phyloP scores from a whole-genome alignment of 2,329 filamentous ascomycete species.

The Aureobasidium sp. region DNA sequence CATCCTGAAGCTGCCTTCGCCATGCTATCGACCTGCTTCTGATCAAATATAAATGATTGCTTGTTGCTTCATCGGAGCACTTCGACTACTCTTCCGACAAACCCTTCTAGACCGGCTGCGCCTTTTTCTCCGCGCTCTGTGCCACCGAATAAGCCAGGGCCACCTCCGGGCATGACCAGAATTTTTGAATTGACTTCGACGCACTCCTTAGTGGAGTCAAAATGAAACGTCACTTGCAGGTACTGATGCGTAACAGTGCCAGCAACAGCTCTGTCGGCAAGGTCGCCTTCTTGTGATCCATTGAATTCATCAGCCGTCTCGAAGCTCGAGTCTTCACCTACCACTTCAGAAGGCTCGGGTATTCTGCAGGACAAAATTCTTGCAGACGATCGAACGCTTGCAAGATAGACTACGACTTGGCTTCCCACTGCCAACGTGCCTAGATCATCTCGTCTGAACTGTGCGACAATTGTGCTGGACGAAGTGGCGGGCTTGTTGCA shows the following conservation, averaged over 20 bases:
- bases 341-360: conserved; percentile 20
- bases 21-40: neutral
- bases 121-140: conserved; percentile 42
- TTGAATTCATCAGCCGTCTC: conserved; percentile 32
- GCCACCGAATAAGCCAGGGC: conserved; percentile 48
- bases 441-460: conserved; percentile 57
- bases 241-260: conserved; percentile 19
- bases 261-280: conserved; percentile 18
- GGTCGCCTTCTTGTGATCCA: conserved; percentile 12
- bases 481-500: conserved; percentile 50
- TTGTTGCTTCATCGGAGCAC: conserved; percentile 1
- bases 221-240: conserved; percentile 54
- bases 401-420: conserved; percentile 73
- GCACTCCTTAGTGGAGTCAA: conserved; percentile 63
- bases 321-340: conserved; percentile 29
- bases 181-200: conserved; percentile 62
- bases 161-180: conserved; percentile 62
- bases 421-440: conserved; percentile 56
- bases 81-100: conserved; percentile 53
- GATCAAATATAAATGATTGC: neutral
- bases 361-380: conserved; percentile 49
- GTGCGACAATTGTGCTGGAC: conserved; percentile 46
- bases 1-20: neutral
- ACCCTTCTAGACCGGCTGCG: conserved; percentile 57
- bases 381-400: conserved; percentile 75